These are phyloP conservation scores for Hanseniaspora meyeri DNA, from an alignment of 805 yeast species.

Conservation along the genomic window DNA sequence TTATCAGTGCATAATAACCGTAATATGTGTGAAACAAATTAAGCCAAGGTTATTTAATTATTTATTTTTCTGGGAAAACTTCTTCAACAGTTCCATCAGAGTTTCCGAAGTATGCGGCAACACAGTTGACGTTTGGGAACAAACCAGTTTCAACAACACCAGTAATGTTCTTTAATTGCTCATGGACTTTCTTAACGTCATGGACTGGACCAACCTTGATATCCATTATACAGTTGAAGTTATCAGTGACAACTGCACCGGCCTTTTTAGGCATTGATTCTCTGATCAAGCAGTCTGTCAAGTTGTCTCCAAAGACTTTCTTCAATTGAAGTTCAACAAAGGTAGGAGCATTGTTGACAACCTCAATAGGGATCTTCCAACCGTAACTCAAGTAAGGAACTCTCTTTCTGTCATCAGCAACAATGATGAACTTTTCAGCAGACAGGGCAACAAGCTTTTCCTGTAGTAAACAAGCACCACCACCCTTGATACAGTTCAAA, in stretches of 20 bases:
- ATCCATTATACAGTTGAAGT: constrained; percentile 84
- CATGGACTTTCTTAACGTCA: constrained; percentile 42
- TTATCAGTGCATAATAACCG: no score
- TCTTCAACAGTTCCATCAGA: constrained; percentile 49
- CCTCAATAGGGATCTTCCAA: constrained; percentile 97
- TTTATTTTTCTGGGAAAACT: constrained; percentile 3
- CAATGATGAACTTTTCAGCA: constrained; percentile 64
- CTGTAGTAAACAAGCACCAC: constrained; percentile 95
- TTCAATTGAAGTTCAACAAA: constrained; percentile 57
- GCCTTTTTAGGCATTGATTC: constrained; percentile 88
- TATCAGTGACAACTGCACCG: constrained; percentile 93
- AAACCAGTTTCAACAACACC: constrained; percentile 97
- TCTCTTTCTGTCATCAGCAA: constrained; percentile 84
- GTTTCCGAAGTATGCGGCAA: constrained; percentile 81
- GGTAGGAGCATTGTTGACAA: constrained; percentile 77
- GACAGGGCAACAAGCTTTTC: constrained; percentile 86
- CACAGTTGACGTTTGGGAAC: constrained; percentile 50
- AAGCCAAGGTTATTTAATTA: no score
- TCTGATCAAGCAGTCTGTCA: constrained; percentile 64
- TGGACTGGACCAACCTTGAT: constrained; percentile 77
- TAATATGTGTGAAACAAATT: no score
- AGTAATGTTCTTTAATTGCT: constrained; percentile 55
- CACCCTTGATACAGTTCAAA: constrained; percentile 88
- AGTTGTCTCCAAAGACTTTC: constrained; percentile 22
- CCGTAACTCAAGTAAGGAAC: constrained; percentile 59